Percentiles rank a stretch among this genome's conserved stretches.
These are phyloP conservation scores for Fusarium secorum DNA, from an alignment of 2,329 filamentous ascomycete genomes.

Conservation along the genomic window DNA sequence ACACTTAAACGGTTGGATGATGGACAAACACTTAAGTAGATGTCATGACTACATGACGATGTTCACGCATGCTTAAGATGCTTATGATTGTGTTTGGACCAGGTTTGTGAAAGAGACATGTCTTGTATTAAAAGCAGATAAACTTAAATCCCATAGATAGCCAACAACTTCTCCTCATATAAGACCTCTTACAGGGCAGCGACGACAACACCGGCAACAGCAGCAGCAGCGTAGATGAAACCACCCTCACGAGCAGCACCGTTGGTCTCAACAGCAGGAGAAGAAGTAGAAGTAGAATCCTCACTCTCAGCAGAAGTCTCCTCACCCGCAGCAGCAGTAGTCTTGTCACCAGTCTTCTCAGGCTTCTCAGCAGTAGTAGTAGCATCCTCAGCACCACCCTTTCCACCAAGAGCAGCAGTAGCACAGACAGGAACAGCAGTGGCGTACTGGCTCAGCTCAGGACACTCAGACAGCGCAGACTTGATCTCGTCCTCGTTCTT, in stretches of 20 bases:
- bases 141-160: neutral
- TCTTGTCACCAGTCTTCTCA: constrained; percentile 5
- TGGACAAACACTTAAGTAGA: neutral
- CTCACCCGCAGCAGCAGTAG: neutral
- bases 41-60: neutral
- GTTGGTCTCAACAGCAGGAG: constrained; percentile 13
- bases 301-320: neutral
- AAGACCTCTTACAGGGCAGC: constrained; percentile 40
- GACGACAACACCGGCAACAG: constrained; percentile 43
- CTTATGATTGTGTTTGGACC: neutral
- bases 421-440: constrained; percentile 38
- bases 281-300: constrained; percentile 1
- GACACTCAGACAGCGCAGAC: constrained; percentile 41
- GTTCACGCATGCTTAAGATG: neutral
- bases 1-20: neutral
- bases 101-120: neutral
- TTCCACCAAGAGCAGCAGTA: constrained; percentile 5
- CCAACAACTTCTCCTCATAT: neutral
- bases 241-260: constrained; percentile 41
- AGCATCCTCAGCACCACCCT: neutral
- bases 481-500: constrained; percentile 40
- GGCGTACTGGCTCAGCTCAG: constrained; percentile 31
- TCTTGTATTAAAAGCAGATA: constrained; percentile 21
- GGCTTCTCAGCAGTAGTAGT: constrained; percentile 11
- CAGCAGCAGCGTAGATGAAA: constrained; percentile 44